Evolutionary conservation across 768 basidiomycete genomes (phyloP).

Genomic region (Boletus subcaerulescens): DNA sequence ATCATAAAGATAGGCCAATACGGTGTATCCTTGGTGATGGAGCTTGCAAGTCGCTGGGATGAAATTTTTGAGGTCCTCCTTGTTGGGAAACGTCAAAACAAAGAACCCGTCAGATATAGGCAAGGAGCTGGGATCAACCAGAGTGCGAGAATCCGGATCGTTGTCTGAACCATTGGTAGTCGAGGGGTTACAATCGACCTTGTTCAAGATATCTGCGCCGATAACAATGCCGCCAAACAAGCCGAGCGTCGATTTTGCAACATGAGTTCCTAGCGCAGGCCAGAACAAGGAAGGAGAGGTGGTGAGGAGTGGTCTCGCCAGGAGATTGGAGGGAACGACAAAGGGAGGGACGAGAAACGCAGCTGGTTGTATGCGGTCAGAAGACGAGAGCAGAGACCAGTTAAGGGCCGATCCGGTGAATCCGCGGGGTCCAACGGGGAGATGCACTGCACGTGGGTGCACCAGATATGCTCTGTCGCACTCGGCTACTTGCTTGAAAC

Average conservation of each 20-base stretch:
- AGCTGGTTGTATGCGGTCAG: constrained; percentile 36
- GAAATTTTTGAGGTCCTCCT: constrained; percentile 34
- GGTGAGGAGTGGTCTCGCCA: constrained; percentile 20
- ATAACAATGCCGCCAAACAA: constrained; percentile 40
- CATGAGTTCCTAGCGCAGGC: constrained; percentile 17
- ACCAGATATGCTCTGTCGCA: constrained; percentile 40
- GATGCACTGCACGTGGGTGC: constrained; percentile 33
- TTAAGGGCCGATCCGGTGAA: constrained; percentile 22
- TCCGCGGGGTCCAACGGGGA: constrained; percentile 45
- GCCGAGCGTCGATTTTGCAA: constrained; percentile 32
- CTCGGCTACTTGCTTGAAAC: constrained; percentile 35
- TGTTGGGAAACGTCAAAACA: constrained; percentile 34
- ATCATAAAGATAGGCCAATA: constrained; percentile 34
- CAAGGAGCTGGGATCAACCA: background rate
- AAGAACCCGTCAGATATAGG: constrained; percentile 25
- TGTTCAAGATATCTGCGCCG: constrained; percentile 7
- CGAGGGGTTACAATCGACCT: background rate
- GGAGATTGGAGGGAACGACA: constrained; percentile 37
- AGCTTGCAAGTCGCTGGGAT: constrained; percentile 38
- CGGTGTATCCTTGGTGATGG: constrained; percentile 25
- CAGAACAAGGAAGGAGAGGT: constrained; percentile 22
- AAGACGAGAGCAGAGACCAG: constrained; percentile 33
- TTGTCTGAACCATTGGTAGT: background rate
- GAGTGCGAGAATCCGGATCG: background rate
- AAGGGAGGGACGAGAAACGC: constrained; percentile 62